Percentiles rank a stretch among this genome's conserved stretches.
These are phyloP conservation scores for Kalanchoe fedtschenkoi DNA, from an alignment of 164 flowering plant genomes.

Conservation along the genomic window DNA sequence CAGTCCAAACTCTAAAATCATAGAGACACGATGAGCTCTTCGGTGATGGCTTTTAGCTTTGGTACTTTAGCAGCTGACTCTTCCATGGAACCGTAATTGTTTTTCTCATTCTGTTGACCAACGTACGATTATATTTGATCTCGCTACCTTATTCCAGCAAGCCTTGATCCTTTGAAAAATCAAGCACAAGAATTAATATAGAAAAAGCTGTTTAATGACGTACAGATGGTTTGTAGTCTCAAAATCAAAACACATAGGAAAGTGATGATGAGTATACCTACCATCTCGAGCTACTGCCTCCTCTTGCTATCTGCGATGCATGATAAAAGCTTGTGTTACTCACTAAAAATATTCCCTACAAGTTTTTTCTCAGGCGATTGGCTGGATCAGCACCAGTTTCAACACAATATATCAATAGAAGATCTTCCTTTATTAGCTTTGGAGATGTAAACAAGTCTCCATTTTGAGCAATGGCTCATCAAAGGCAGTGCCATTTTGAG, in stretches of 20 bases:
- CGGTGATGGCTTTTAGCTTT: slow-evolving; percentile 67
- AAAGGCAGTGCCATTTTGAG: slow-evolving; percentile 26
- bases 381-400: slow-evolving; percentile 39
- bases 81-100: slow-evolving; percentile 48
- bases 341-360: slow-evolving; percentile 73
- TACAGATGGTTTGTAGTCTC: neutral
- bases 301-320: slow-evolving; percentile 86
- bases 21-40: slow-evolving; percentile 25
- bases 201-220: neutral
- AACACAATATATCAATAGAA: slow-evolving; percentile 5
- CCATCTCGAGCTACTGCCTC: slow-evolving; percentile 61
- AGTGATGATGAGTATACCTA: slow-evolving; percentile 13
- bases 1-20: neutral
- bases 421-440: neutral
- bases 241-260: neutral
- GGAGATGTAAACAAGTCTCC: slow-evolving; percentile 19
- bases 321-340: slow-evolving; percentile 76
- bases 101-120: slow-evolving; percentile 59
- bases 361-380: slow-evolving; percentile 44
- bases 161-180: slow-evolving; percentile 44
- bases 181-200: neutral
- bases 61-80: slow-evolving; percentile 55
- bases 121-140: slow-evolving; percentile 84
- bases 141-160: slow-evolving; percentile 87
- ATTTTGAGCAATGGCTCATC: slow-evolving; percentile 26